phyloP scores from a whole-genome alignment of 495 filamentous ascomycete species.

The Daldinia vernicosa region DNA sequence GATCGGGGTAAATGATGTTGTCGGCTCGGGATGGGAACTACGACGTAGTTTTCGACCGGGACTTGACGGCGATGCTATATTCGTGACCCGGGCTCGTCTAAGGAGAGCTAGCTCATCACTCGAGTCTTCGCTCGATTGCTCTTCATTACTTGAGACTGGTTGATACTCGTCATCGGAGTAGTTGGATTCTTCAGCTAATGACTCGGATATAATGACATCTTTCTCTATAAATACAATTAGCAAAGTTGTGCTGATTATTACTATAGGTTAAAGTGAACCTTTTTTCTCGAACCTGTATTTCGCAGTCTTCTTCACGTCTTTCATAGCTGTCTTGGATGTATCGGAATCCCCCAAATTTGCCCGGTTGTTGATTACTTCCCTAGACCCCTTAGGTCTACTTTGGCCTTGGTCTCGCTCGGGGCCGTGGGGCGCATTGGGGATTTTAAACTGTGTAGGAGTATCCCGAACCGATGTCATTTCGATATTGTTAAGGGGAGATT shows the following conservation, averaged over 20 bases:
- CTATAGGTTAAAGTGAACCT: slow-evolving; percentile 1
- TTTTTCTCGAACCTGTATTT: slow-evolving; percentile 7
- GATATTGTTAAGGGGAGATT: not conserved
- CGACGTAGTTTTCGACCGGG: slow-evolving; percentile 12
- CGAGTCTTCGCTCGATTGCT: not conserved
- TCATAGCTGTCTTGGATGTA: not conserved
- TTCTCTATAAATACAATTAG: slow-evolving; percentile 1
- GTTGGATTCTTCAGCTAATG: not conserved
- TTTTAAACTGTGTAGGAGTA: not conserved
- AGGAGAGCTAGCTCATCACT: not conserved
- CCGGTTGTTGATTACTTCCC: not conserved
- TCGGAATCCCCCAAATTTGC: not conserved
- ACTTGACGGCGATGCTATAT: not conserved
- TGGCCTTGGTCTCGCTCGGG: not conserved
- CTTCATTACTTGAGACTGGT: slow-evolving; percentile 3
- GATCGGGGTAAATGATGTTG: slow-evolving; percentile 6
- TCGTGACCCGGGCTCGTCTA: not conserved
- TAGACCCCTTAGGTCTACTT: not conserved
- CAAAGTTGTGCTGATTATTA: not conserved
- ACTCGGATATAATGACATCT: not conserved
- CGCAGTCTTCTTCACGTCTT: not conserved
- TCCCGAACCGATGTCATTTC: not conserved
- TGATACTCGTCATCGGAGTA: slow-evolving; percentile 25
- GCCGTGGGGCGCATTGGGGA: not conserved
- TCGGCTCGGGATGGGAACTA: not conserved